Evolutionary conservation across 805 yeast genomes (phyloP).

Genomic region (Pichia rugopelliculosa): DNA sequence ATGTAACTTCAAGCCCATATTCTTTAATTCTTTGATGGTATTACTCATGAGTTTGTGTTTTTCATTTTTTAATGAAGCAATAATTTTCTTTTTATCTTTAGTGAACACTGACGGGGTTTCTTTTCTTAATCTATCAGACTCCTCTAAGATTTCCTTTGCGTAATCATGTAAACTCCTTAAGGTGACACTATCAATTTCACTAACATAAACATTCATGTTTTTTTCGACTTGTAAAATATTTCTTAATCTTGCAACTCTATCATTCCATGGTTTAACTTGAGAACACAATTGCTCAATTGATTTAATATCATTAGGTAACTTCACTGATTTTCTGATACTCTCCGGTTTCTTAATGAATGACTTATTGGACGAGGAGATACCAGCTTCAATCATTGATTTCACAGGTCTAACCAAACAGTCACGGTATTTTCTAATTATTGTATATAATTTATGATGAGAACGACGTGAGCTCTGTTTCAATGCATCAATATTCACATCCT

Average conservation of each 20-base stretch:
- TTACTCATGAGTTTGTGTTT: conserved; percentile 74
- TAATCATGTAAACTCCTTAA: conserved; percentile 46
- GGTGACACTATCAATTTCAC: conserved; percentile 26
- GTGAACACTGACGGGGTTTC: conserved; percentile 71
- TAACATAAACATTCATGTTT: conserved; percentile 47
- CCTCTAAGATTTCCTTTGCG: conserved; percentile 46
- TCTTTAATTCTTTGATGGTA: conserved; percentile 62
- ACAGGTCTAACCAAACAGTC: conserved; percentile 47
- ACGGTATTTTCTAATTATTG: conserved; percentile 76
- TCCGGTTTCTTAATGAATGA: neutral
- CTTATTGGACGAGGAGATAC: conserved; percentile 29
- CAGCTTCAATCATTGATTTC: conserved; percentile 50
- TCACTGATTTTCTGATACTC: neutral
- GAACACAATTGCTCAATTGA: conserved; percentile 21
- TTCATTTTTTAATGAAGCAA: conserved; percentile 71
- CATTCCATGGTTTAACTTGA: conserved; percentile 39
- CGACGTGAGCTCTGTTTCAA: conserved; percentile 87
- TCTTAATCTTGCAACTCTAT: conserved; percentile 50
- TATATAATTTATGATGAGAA: conserved; percentile 80
- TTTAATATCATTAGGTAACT: conserved; percentile 4
- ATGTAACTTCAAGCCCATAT: conserved; percentile 67
- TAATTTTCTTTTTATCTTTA: conserved; percentile 65
- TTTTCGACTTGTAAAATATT: conserved; percentile 42
- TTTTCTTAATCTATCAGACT: conserved; percentile 54
- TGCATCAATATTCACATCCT: conserved; percentile 90